A percentile compares a stretch with the other conserved stretches of the same genome.
phyloP scores from a whole-genome alignment of 352 stramenopile genomes.

The Globisporangium camurandrum region DNA sequence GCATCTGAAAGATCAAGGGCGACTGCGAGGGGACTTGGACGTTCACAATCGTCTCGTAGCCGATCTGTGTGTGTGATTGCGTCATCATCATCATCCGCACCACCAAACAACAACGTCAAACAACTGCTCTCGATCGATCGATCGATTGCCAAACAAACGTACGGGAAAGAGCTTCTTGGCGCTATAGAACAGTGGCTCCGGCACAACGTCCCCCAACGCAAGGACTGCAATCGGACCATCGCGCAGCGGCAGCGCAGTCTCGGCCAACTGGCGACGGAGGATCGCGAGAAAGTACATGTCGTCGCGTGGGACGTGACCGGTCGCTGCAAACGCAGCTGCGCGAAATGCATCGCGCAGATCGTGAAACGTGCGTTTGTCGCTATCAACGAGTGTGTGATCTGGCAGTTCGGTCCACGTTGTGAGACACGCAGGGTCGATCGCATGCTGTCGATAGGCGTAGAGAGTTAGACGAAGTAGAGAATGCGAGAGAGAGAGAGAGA shows the following conservation, averaged over 20 bases:
- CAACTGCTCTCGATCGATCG: no score
- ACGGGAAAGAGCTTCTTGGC: conserved; percentile 76
- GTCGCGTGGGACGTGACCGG: conserved; percentile 38
- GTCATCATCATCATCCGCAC: conserved; percentile 1
- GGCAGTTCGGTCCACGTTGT: conserved; percentile 26
- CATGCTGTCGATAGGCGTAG: no score
- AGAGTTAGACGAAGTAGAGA: neutral
- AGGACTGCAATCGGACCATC: conserved; percentile 64
- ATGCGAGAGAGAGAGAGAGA: neutral
- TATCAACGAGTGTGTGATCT: conserved; percentile 37
- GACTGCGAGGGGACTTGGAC: conserved; percentile 32
- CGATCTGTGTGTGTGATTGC: no score
- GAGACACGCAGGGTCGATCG: conserved; percentile 25
- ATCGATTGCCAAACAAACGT: conserved; percentile 6
- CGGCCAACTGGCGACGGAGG: conserved; percentile 43
- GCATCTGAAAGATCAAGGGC: conserved; percentile 27
- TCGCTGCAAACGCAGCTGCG: conserved; percentile 21
- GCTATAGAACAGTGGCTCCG: conserved; percentile 63
- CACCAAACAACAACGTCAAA: conserved; percentile 2
- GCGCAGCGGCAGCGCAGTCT: conserved; percentile 41
- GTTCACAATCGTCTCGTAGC: conserved; percentile 53
- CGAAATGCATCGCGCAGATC: conserved; percentile 44
- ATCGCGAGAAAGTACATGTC: conserved; percentile 74
- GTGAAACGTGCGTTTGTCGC: conserved; percentile 33
- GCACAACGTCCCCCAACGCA: conserved; percentile 36